Base-by-base conservation (phyloP, 2,329 filamentous ascomycete genomes). In the Aspergillus aculeatus region DNA sequence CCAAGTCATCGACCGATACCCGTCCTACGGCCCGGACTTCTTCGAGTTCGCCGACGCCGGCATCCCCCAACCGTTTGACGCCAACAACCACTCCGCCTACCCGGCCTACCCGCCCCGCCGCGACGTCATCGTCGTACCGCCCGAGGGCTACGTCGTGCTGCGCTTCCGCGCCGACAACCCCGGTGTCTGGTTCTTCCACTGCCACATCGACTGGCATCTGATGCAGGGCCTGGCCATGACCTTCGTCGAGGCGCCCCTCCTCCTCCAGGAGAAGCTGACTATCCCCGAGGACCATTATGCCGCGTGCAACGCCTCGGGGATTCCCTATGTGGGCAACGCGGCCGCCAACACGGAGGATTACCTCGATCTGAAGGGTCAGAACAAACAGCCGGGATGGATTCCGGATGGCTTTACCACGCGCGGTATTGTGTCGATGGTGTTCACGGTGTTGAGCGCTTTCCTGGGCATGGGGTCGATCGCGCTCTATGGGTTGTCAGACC, bases 161-260 rank as follows among this genome's bases (percentile, higher is more conserved):
- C 69, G 80, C 0, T 81, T 82, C 62, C 65, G 75, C 23, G 74
- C 75, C 16, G 73, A 79, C 57, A 80, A 79, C 59, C 77, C 77
- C 1, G 77, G 84, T 21, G 79, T 89, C 23, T 90, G 87, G 87
- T 73, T 89, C 4, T 90, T 92, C 77, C 90, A 92, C 75, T 93
- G 90, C 75, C 90, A 94, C 71, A 88, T 93, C 56, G 89, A 91
- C 70, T 94, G 89, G 89, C 89, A 92, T 70, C 80, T 90, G 59
- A 77, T 82, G 1, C 86, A 85, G 3, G 89, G 89, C n/a, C 80
- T 91, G 2, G 79, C 86, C 3, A 83, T 86, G 24, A 86, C 85
- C 1, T 83, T 91, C 64, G 74, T 89, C 62, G 87, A 89, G 73
- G 83, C 84, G 0, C 87, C 87, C 0, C 70, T 82, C 3, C 81